A percentile compares a stretch with the other conserved stretches of the same genome.
Conservation (phyloP, 768 basidiomycete species). For the Boletus sp. region DNA sequence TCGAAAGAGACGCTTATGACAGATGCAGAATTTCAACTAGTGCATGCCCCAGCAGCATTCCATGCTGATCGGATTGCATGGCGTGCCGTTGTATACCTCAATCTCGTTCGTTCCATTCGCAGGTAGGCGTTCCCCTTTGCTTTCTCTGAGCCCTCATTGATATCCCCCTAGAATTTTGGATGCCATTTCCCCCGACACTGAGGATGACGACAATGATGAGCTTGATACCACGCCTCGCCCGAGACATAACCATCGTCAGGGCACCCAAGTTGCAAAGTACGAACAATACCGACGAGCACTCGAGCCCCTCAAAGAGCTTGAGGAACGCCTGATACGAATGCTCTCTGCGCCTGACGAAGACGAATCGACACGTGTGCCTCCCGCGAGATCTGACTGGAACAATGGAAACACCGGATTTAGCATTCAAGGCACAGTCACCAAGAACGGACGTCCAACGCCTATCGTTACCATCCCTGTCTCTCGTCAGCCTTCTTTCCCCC, state of each 20-base stretch:
- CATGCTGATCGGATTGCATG: conserved; percentile 79
- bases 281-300: conserved; percentile 60
- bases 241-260: conserved; percentile 37
- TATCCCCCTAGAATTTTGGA: conserved; percentile 58
- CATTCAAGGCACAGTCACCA: conserved; percentile 14
- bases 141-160: not conserved
- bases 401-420: conserved; percentile 20
- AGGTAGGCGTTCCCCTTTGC: conserved; percentile 43
- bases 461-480: conserved; percentile 30
- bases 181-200: conserved; percentile 63
- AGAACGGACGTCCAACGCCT: conserved; percentile 46
- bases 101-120: conserved; percentile 78
- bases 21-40: conserved; percentile 72
- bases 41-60: conserved; percentile 75
- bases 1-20: conserved; percentile 16
- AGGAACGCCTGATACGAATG: conserved; percentile 62
- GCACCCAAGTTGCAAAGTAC: conserved; percentile 52
- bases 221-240: conserved; percentile 50
- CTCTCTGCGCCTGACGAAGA: conserved; percentile 72
- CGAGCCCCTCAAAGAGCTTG: conserved; percentile 66
- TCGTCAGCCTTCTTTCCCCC: conserved; percentile 19
- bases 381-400: conserved; percentile 39
- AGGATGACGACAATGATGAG: conserved; percentile 56
- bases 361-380: conserved; percentile 52
- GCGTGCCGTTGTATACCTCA: conserved; percentile 86